Evolutionary conservation across 192 early-diverging fungal species (phyloP).

Genomic region (Backusella tarrabulga): DNA sequence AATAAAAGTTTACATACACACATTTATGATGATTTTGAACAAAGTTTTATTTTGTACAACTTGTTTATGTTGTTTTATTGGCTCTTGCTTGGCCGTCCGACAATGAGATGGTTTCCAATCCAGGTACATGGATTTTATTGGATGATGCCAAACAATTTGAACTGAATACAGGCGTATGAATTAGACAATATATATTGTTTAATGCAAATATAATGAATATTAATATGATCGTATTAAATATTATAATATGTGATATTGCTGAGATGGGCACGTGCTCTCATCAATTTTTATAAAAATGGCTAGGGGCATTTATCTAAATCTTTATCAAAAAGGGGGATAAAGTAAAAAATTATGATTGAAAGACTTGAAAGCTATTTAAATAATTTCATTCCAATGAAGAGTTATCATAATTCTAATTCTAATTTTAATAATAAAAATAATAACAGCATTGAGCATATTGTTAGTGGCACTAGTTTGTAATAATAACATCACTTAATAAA

Average conservation of each 20-base stretch:
- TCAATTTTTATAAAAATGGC: not conserved
- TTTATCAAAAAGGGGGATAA: not conserved
- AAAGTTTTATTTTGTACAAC: conserved; percentile 6
- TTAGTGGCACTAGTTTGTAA: not conserved
- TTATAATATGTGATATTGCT: not conserved
- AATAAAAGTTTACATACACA: not conserved
- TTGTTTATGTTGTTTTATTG: not conserved
- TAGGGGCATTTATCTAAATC: not conserved
- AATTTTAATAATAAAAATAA: not conserved
- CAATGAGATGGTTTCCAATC: not conserved
- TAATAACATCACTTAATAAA: not conserved
- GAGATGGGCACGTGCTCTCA: not conserved
- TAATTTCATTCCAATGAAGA: not conserved
- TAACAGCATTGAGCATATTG: not conserved
- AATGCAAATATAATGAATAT: not conserved
- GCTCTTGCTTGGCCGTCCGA: not conserved
- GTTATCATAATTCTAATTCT: not conserved
- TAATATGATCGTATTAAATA: not conserved
- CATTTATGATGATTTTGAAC: not conserved
- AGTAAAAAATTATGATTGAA: not conserved
- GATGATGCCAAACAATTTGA: not conserved
- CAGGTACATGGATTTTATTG: not conserved
- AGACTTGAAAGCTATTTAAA: not conserved
- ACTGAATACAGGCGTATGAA: not conserved
- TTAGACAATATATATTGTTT: no score